Base-by-base conservation (phyloP, 345 rosid genomes). In the thale cress (Arabidopsis thaliana) region DNA sequence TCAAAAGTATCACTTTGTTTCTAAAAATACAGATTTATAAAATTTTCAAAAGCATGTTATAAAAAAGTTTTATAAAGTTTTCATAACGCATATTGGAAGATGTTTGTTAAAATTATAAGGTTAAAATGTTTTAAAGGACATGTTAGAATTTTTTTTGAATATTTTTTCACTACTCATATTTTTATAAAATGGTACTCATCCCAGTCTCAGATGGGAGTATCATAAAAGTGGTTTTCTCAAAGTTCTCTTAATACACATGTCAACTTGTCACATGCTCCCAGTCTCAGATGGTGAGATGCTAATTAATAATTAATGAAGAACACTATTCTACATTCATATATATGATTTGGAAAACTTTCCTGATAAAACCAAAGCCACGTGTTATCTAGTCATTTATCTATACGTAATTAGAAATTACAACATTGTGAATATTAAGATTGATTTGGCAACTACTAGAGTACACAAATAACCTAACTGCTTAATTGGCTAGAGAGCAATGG, bases 401-500 rank as follows among this genome's bases (percentile, higher is more conserved):
- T 20, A 42, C 0, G 20, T 41, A 11, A 7, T 8, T 10, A 5
- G 24, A 44, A 16, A 4, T 66, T 37, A 66, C 51, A 37, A 59
- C 59, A 49, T 9, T 23, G 51, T 75, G 38, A 55, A 45, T 33
- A 44, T 9, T 28, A 22, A 28, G 36, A 41, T 36, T 63, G 58
- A 53, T 28, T n/a, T 61, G 59, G 65, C n/a, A 62, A 55, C 38
- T 10, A 60, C 38, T 25, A 51, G 61, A 45, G 59, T 69, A n/a
- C 59, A 55, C 59, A 62, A 63, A 45, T 64, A 70, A 77, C 66
- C 60, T 56, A 53, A 69, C 59, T 70, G 52, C 25, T 75, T 46
- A 63, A 76, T 77, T 70, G 71, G 71, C 32, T 70, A 30, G 52
- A 38, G 46, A 76, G 56, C 66, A 76, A 68, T 64, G 66, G 59